Evolutionary conservation across 2,329 filamentous ascomycete genomes (phyloP), one percentile per base, ranked within the genome.

Genomic region (Hymenoscyphus occultus): DNA sequence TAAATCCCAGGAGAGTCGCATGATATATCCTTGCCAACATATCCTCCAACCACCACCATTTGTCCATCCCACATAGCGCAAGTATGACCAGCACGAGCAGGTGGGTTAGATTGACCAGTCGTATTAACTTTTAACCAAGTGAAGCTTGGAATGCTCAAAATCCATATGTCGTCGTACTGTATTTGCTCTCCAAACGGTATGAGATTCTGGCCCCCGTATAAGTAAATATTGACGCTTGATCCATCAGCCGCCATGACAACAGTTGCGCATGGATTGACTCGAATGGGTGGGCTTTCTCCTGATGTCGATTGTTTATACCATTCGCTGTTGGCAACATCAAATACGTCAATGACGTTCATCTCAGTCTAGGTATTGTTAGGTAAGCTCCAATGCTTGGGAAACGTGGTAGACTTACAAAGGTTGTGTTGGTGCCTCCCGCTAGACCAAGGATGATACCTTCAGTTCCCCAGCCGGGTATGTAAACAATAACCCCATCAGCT

Each of bases 151-250:
- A 92, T 81, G 3, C 88, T 89, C 35, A 92, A 79, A 67, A 92
- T 91, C 85, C 88, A 92, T 80, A 90, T 86, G 72, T 93, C 89
- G 32, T 86, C 83, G 75, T 91, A 91, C 71, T 85, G 83, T 0
- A 76, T 80, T 74, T 85, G 83, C 39, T 78, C 74, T 63, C 77
- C 86, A 65, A 81, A 83, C 0, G 90, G 89, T 32, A 85, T 81
- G 0, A 93, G 80, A 69, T 90, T 90, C 74, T 93, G 90, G 0
- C 90, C 90, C 13, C 89, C 90, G 72, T 90, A 93, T 78, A 93
- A 84, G 77, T 93, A 92, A 56, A 93, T 83, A 72, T 93, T 90
- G 73, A 91, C 91, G 35, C 86, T 90, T 19, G 87, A 89, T 9
- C 89, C 90, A 72, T 91, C 89, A 6, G 89, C 84, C 12, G 88